Evolutionary conservation across 441 rosid genomes (phyloP).

Genomic region (Aquilaria agallochum): DNA sequence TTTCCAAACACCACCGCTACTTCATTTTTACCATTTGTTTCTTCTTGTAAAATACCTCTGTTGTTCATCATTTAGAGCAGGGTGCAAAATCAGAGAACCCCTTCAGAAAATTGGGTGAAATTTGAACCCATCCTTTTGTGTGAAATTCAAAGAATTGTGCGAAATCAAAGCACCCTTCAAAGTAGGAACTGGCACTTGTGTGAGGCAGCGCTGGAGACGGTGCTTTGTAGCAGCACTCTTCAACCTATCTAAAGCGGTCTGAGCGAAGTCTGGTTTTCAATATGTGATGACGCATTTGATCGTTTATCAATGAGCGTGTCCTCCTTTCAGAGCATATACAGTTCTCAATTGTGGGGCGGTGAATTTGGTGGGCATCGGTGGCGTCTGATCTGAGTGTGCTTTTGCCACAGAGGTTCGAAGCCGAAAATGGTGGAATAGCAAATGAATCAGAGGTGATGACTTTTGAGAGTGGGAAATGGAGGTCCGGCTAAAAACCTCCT

Average conservation of each 20-base stretch:
- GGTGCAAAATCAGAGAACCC: no score
- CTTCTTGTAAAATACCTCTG: no score
- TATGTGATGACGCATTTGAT: conserved; percentile 28
- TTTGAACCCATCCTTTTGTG: no score
- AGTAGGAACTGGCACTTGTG: conserved; percentile 48
- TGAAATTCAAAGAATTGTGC: no score
- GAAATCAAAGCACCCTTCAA: no score
- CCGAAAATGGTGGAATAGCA: conserved; percentile 10
- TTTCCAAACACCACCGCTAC: no score
- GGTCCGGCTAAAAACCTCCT: conserved; percentile 27
- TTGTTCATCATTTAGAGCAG: no score
- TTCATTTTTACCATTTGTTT: no score
- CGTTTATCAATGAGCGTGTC: conserved; percentile 15
- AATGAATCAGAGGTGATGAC: conserved; percentile 33
- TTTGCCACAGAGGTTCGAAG: conserved; percentile 2
- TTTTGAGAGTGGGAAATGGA: conserved; percentile 22
- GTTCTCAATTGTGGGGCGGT: conserved; percentile 2
- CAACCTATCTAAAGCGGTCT: conserved; percentile 30
- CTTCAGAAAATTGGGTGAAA: no score
- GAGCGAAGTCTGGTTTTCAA: conserved; percentile 14
- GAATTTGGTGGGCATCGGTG: conserved; percentile 13
- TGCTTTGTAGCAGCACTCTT: conserved; percentile 35
- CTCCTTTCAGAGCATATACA: conserved; percentile 6
- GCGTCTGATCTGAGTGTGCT: conserved; percentile 21
- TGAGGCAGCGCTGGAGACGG: conserved; percentile 41